Base-by-base conservation (phyloP, 1,284 basidiomycete species). In the Phenoliferia sp. region DNA sequence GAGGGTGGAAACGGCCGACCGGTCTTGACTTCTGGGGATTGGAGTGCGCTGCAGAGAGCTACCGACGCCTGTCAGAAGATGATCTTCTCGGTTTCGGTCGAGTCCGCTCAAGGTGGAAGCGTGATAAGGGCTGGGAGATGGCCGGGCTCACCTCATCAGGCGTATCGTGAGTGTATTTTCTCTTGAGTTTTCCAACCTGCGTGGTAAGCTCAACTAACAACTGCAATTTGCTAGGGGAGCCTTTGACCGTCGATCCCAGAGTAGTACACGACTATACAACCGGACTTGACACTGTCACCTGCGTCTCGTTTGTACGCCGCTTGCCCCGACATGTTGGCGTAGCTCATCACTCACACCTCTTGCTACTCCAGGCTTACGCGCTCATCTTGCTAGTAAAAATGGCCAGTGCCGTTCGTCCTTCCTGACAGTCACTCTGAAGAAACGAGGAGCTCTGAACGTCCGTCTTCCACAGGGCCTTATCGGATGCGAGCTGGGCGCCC, bases 351-450 rank as follows among this genome's bases (percentile, higher is more conserved):
- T n/a, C n/a, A n/a, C 48, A 7, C 48, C 19, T 52, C 48, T 19
- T 22, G 48, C n/a, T n/a, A n/a, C n/a, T n/a, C n/a, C 48, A 52
- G 61, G 52, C 52, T 33, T 67, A 67, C 52, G 57, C 62, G 17
- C 36, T 64, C 9, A 54, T 67, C 28, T 52, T 67, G n/a, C 44
- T 67, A 26, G 19, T 28, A 33, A 63, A 63, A 59, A 67, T 67
- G 48, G 58, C 57, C 58, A 63, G 59, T 39, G 35, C 62, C 5
- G 48, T 52, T 19, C 48, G 48, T 5, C 48, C 17, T 5, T 9
- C 48, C 19, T 22, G 5, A 5, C 19, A 5, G 6, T 52, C 48
- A n/a, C 6, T 9, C 28, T 22, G 48, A 22, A 52, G n/a, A n/a
- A n/a, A n/a, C n/a, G n/a, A n/a, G n/a, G n/a, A 9, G 9, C 48